Evolutionary conservation across 78 protist genomes (phyloP).

Genomic region (Polysphondylium violaceum): DNA sequence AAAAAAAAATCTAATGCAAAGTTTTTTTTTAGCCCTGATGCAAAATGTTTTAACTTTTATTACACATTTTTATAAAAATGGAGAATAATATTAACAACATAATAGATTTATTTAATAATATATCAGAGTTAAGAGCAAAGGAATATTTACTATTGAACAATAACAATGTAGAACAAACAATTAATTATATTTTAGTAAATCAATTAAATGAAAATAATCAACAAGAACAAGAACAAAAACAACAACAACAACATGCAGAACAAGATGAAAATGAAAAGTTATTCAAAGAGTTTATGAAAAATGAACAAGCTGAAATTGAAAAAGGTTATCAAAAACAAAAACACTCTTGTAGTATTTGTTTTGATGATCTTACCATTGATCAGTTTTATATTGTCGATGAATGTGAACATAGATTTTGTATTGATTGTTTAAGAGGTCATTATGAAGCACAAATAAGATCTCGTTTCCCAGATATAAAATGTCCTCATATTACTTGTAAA

Average conservation of each 20-base stretch:
- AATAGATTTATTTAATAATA: slow-evolving; percentile 37
- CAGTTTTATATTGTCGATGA: slow-evolving; percentile 68
- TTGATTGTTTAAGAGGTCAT: slow-evolving; percentile 5
- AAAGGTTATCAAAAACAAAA: background rate
- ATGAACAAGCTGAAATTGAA: slow-evolving; percentile 5
- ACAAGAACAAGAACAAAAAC: background rate
- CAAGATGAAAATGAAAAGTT: slow-evolving; percentile 43
- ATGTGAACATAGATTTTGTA: slow-evolving; percentile 64
- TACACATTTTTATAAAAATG: background rate
- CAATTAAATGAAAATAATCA: background rate
- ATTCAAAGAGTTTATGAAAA: slow-evolving; percentile 20
- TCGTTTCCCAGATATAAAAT: slow-evolving; percentile 29
- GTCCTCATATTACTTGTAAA: slow-evolving; percentile 37
- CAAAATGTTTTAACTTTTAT: background rate
- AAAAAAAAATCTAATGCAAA: background rate
- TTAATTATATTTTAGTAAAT: slow-evolving; percentile 31
- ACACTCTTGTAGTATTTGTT: slow-evolving; percentile 49
- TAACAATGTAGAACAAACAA: slow-evolving; percentile 38
- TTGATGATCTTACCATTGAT: slow-evolving; percentile 17
- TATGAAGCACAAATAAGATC: slow-evolving; percentile 3
- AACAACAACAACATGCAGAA: background rate
- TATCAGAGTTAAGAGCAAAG: background rate
- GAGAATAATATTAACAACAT: slow-evolving; percentile 8
- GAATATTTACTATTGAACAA: background rate
- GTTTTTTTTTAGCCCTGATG: background rate